Conservation (phyloP, 768 basidiomycete genomes). For the Kwoniella dendrophila region DNA sequence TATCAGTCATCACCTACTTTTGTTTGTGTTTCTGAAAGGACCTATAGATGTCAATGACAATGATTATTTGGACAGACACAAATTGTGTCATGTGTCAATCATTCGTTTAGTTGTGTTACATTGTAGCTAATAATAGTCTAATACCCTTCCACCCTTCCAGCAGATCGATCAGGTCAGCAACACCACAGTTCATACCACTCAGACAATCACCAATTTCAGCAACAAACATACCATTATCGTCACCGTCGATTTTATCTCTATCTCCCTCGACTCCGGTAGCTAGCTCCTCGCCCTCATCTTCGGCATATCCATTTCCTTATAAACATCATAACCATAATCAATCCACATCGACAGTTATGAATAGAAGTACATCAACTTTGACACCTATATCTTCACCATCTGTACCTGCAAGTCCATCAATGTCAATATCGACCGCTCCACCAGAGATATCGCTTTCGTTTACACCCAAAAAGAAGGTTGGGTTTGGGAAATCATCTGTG, state of each 20-base stretch:
- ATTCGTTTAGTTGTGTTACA: no score
- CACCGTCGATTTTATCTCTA: constrained; percentile 5
- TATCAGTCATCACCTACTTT: background rate
- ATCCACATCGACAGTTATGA: constrained; percentile 1
- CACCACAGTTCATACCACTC: constrained; percentile 1
- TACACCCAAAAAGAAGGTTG: constrained; percentile 6
- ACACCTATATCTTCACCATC: background rate
- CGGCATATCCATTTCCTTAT: constrained; percentile 13
- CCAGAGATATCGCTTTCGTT: background rate
- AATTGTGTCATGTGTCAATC: no score
- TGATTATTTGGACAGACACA: no score
- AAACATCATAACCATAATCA: background rate
- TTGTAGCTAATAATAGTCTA: background rate
- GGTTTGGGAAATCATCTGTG: constrained; percentile 4
- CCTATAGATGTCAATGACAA: no score
- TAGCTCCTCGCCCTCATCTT: background rate
- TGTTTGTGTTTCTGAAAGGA: background rate
- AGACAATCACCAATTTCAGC: background rate
- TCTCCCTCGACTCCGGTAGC: constrained; percentile 5
- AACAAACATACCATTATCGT: background rate
- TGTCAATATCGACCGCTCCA: background rate
- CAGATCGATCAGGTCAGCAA: background rate
- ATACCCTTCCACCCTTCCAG: background rate
- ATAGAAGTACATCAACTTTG: constrained; percentile 6
- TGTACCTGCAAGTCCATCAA: constrained; percentile 2